Evolutionary conservation across 768 basidiomycete species (phyloP), one percentile per base, ranked within the genome.

Genomic region (Pluteus cervinus): DNA sequence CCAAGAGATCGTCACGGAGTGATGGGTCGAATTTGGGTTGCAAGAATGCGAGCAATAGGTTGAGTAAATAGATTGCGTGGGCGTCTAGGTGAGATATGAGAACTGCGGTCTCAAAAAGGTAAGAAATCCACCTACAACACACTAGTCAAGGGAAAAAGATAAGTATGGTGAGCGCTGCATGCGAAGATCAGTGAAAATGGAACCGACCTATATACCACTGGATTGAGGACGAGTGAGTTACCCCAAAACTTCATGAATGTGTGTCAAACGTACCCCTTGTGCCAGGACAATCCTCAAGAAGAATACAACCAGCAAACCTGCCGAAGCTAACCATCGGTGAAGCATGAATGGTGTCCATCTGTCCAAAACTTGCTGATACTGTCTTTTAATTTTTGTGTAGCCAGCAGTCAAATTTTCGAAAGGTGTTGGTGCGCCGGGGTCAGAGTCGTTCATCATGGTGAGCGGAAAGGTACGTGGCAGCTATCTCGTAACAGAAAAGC

Each of bases 1-100:
- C 96, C 45, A 89, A 71, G 9, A 97, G 68, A 57, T 99, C 96
- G 31, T 89, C 89, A 47, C 92, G 86, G 22, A 97, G 66, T 2
- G 93, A 94, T 1, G 96, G 94, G 61, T 99, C 96, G 58, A 99
- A 98, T 58, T 85, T 88, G 23, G 96, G 96, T 68, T 97, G 93
- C 12, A 99, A 71, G 71, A 99, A 99, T 2, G 96, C 94, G 47
- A 99, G 75, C 38, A 99, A 79, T 37, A 99, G 78, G 66, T 99
- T 96, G 42, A 97, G 75, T 45, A 94, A 78, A 64, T 97, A 97
- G 49, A 96, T 97, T 21, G 89, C 92, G 48, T 87, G 82, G 12
- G 87, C 93, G 55, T 94, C 86, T 86, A 42, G 43, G 12, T 20
- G 15, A 35, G n/a, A n/a, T n/a, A n/a, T n/a, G n/a, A n/a, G n/a